A percentile compares a stretch with the other conserved stretches of the same genome.
phyloP scores from a whole-genome alignment of 2,329 filamentous ascomycete species.

The Cladophialophora psammophila region DNA sequence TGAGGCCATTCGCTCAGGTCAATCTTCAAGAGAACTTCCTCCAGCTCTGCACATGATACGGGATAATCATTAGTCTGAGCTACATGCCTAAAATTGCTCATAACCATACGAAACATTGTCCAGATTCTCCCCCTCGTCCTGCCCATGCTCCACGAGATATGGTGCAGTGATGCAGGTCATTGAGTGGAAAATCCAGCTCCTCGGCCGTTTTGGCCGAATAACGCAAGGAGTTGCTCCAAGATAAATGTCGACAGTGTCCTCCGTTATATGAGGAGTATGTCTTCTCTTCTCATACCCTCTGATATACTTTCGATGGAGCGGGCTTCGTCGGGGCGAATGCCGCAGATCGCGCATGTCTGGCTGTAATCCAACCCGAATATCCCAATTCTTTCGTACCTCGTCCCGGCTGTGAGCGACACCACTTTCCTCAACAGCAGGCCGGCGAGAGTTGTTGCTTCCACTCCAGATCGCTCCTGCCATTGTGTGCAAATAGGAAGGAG shows the following conservation, averaged over 20 bases:
- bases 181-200: not conserved
- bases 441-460: not conserved
- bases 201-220: not conserved
- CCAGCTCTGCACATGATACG: too few relatives aligned
- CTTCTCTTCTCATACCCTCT: not conserved
- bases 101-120: too few relatives aligned
- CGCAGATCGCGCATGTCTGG: not conserved
- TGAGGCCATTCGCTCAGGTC: too few relatives aligned
- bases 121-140: too few relatives aligned
- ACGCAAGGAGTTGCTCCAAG: not conserved
- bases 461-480: conserved; percentile 9
- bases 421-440: conserved; percentile 10
- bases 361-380: conserved; percentile 10
- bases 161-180: not conserved
- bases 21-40: too few relatives aligned
- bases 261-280: not conserved
- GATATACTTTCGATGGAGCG: not conserved
- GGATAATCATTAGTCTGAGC: too few relatives aligned
- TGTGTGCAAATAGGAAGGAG: conserved; percentile 9
- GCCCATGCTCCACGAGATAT: not conserved
- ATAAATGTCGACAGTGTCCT: not conserved
- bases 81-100: too few relatives aligned
- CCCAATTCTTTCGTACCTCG: conserved; percentile 7
- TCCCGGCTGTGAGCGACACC: not conserved
- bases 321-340: not conserved